Percentiles rank a stretch among this genome's conserved stretches.
Conservation (phyloP, 1,139 yeast genomes). For the Saccharomyces hybrid region DNA sequence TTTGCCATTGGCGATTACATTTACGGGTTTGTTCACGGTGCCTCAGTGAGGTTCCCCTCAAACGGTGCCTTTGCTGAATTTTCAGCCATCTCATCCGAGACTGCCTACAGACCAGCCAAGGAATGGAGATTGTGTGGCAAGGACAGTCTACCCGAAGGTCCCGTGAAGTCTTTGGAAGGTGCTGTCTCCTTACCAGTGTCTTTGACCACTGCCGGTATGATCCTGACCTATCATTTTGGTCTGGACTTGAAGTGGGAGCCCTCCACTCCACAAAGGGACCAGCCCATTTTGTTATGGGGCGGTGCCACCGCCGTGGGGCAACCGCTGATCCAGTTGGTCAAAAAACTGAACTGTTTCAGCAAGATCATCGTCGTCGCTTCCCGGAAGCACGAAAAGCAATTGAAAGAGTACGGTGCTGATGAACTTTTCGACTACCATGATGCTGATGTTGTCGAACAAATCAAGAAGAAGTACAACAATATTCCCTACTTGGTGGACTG, state of each 20-base stretch:
- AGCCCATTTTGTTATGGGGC: conserved; percentile 44
- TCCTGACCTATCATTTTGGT: conserved; percentile 23
- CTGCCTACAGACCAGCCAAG: conserved; percentile 32
- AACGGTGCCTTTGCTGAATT: conserved; percentile 61
- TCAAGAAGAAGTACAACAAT: conserved; percentile 41
- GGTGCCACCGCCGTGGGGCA: conserved; percentile 54
- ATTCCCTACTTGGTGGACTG: conserved; percentile 40
- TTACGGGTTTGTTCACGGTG: conserved; percentile 45
- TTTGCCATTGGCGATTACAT: conserved; percentile 52
- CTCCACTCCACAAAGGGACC: conserved; percentile 25
- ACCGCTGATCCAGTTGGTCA: conserved; percentile 43
- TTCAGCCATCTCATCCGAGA: conserved; percentile 36
- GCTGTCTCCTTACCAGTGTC: conserved; percentile 55
- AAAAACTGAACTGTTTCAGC: conserved; percentile 35
- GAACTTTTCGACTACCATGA: conserved; percentile 54
- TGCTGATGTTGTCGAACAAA: conserved; percentile 43
- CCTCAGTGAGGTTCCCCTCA: conserved; percentile 29
- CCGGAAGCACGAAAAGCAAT: conserved; percentile 34
- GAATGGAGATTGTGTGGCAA: conserved; percentile 6
- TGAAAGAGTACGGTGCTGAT: conserved; percentile 47
- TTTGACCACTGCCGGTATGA: conserved; percentile 40
- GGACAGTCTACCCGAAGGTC: conserved; percentile 33
- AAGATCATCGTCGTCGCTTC: conserved; percentile 46
- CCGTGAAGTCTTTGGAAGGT: conserved; percentile 47
- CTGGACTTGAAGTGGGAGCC: conserved; percentile 23